Percentiles rank a stretch among this genome's conserved stretches.
Conservation (phyloP, 371 early-diverging fungal genomes). For the Actinomortierella ambigua region DNA sequence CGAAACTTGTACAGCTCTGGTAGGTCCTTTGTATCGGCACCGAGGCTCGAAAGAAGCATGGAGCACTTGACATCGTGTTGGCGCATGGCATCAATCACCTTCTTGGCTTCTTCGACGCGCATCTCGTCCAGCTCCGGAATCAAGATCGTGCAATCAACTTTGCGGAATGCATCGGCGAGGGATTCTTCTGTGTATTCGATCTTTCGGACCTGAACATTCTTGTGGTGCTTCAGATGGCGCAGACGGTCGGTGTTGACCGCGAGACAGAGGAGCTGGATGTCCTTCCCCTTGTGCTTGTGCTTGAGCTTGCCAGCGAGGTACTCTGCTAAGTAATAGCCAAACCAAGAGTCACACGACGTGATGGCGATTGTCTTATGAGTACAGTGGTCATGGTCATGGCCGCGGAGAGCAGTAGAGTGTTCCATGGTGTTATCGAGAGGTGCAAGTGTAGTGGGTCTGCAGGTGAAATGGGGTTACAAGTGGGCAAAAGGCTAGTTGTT, state of each 20-base stretch:
- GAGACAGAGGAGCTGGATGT: conserved; percentile 21
- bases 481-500: too few species aligned
- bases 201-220: conserved; percentile 24
- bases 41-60: conserved; percentile 20
- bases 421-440: too few species aligned
- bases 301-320: conserved; percentile 21
- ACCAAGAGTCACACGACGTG: conserved; percentile 21
- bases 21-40: conserved; percentile 9
- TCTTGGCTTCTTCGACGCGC: conserved; percentile 21
- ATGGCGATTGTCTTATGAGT: conserved; percentile 15
- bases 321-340: conserved; percentile 22
- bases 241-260: conserved; percentile 16
- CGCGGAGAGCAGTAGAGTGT: too few species aligned
- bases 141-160: conserved; percentile 11
- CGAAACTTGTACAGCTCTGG: conserved; percentile 15
- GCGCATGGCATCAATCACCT: conserved; percentile 18
- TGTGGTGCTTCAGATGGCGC: conserved; percentile 19
- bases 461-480: too few species aligned
- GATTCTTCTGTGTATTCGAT: conserved; percentile 17
- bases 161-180: conserved; percentile 12
- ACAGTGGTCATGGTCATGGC: too few species aligned
- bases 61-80: conserved; percentile 8
- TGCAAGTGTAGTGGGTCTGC: too few species aligned
- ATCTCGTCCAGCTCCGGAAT: conserved; percentile 21
- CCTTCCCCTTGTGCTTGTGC: conserved; percentile 7